Evolutionary conservation across 495 filamentous ascomycete genomes (phyloP).

Genomic region (Aspergillus olivimuriae): DNA sequence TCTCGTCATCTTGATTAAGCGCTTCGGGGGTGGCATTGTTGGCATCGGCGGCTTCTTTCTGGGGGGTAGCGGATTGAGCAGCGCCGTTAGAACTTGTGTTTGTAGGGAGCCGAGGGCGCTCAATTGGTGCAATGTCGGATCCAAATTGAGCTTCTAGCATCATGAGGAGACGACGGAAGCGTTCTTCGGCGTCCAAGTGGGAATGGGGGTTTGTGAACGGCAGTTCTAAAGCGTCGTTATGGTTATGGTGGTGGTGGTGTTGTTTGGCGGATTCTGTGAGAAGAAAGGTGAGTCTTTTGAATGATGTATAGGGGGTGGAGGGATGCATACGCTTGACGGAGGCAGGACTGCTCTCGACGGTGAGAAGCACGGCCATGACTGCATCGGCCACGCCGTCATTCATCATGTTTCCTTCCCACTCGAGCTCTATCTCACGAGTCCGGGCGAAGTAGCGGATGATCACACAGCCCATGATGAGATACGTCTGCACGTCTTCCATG

Average conservation of each 20-base stretch:
- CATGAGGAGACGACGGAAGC: conserved; percentile 78
- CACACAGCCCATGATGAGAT: conserved; percentile 87
- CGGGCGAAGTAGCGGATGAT: conserved; percentile 58
- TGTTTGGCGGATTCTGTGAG: conserved; percentile 50
- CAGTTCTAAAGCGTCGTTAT: conserved; percentile 16
- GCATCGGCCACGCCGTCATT: conserved; percentile 97
- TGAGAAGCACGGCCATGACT: conserved; percentile 83
- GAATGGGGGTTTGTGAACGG: conserved; percentile 61
- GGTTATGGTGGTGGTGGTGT: conserved; percentile 51
- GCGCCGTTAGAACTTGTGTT: conserved; percentile 33
- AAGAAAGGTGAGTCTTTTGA: too few relatives aligned
- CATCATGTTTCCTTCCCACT: conserved; percentile 97
- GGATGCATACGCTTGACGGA: conserved; percentile 75
- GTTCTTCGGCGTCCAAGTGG: conserved; percentile 61
- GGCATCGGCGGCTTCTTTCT: conserved; percentile 17
- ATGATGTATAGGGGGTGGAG: not conserved
- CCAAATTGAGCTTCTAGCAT: conserved; percentile 98
- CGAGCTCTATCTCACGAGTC: conserved; percentile 75
- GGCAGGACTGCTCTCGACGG: conserved; percentile 85
- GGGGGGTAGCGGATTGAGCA: conserved; percentile 16
- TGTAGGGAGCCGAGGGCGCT: conserved; percentile 51
- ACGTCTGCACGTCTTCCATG: conserved; percentile 42
- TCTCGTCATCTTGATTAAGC: conserved; percentile 31
- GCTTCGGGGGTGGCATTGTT: conserved; percentile 16
- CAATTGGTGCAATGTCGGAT: conserved; percentile 64